Evolutionary conservation across 495 filamentous ascomycete genomes (phyloP).

Genomic region (Lichina pygmaea): DNA sequence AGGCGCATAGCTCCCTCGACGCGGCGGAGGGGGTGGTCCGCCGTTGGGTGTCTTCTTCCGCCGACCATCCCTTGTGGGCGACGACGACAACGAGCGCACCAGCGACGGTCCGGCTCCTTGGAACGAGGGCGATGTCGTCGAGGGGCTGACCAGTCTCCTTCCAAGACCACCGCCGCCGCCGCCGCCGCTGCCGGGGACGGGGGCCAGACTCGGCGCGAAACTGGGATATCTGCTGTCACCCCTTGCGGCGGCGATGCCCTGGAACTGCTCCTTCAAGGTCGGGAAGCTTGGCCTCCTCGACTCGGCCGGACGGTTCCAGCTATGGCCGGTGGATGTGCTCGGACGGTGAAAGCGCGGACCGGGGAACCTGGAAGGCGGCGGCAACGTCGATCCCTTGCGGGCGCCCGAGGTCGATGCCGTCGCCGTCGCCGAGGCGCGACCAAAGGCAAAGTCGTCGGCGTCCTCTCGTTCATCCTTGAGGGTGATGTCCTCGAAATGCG

Average conservation of each 20-base stretch:
- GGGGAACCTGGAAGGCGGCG: background rate
- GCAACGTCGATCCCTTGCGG: background rate
- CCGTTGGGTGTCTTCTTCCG: constrained; percentile 7
- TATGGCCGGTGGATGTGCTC: background rate
- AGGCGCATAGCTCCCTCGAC: constrained; percentile 6
- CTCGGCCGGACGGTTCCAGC: constrained; percentile 5
- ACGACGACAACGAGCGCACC: background rate
- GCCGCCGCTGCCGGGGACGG: too few relatives aligned
- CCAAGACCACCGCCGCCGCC: background rate
- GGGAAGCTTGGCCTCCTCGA: constrained; percentile 11
- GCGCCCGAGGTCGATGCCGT: background rate
- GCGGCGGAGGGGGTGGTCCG: constrained; percentile 10
- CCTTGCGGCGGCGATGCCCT: constrained; percentile 5
- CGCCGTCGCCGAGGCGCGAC: background rate
- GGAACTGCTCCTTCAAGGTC: constrained; percentile 12
- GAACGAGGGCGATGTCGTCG: background rate
- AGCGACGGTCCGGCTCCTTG: background rate
- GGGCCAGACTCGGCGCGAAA: too few relatives aligned
- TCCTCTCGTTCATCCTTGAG: constrained; percentile 27
- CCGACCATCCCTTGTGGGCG: background rate
- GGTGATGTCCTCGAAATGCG: constrained; percentile 83
- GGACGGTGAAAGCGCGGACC: background rate
- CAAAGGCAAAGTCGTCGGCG: constrained; percentile 11
- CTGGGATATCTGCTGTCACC: background rate
- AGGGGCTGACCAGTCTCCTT: background rate